Base-by-base conservation (phyloP, 192 early-diverging fungal species). In the Podila verticillata region DNA sequence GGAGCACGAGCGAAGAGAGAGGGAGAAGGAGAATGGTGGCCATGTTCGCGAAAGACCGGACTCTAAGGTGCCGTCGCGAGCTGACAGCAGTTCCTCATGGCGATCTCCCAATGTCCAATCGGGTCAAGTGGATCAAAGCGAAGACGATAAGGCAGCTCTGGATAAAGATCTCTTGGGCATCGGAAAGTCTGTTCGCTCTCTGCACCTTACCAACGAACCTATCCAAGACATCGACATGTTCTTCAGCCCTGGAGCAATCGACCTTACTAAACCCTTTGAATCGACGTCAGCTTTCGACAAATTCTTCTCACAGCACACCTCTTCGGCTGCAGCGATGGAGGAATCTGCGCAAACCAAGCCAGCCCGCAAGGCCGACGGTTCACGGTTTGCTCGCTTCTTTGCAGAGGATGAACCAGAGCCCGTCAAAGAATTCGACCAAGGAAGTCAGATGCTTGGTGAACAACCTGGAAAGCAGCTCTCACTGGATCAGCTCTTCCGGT, bases 301-400 rank as follows among this genome's bases (percentile, higher is more conserved):
- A 63, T 86, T 86, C 57, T 66, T 86, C 13, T 77, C 79, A 19
- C 82, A 86, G 49, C 84, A 86, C 62, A 66, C 71, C 51, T 62
- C 75, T 31, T 82, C 84, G 2, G 74, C 66, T 6, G 69, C 77
- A 22, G 15, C 75, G 10, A 30, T n/a, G 15, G 68, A 59, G 4
- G 74, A 72, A 7, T 31, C 31, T 8, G 19, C 35, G 20, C 35
- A 56, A 30, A 49, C 29, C 28, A 73, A 63, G 12, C 57, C 72
- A 36, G 49, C 57, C 6, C 60, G 78, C 17, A 81, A 83, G 39
- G 81, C 86, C 24, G 83, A 85, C n/a, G 85, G 84, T 0, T 90
- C 88, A 5, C 85, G 88, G 17, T 90, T 90, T 73, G 88, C 88
- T 5, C 83, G 82, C 15, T 90, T 90, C 77, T 90, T 90, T 72